Conservation (phyloP, 371 early-diverging fungal species). For the Mucor saturninus region DNA sequence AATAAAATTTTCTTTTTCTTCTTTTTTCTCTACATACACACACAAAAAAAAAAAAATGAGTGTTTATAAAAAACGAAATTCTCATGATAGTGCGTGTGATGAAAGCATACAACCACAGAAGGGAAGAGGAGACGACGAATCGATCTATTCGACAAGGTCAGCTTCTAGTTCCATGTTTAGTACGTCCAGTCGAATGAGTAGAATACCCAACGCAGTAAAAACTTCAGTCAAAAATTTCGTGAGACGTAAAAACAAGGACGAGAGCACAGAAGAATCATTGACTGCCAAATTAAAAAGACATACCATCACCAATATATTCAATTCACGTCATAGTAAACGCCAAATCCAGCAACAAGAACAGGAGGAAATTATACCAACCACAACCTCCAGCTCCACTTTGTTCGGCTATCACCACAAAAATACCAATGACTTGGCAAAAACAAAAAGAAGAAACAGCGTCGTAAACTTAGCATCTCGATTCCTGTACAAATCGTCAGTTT, state of each 20-base stretch:
- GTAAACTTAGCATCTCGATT: conserved; percentile 33
- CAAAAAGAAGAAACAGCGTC: conserved; percentile 23
- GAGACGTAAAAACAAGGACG: conserved; percentile 17
- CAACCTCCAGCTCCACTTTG: conserved; percentile 10
- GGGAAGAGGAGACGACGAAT: conserved; percentile 31
- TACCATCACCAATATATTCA: conserved; percentile 6
- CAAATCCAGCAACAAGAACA: neutral
- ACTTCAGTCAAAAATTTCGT: conserved; percentile 45
- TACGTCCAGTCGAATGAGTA: conserved; percentile 45
- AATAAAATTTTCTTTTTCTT: conserved; percentile 4
- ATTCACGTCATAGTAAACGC: neutral
- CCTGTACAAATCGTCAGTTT: neutral
- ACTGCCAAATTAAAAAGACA: conserved; percentile 24
- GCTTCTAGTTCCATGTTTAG: conserved; percentile 48
- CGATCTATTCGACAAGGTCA: conserved; percentile 43
- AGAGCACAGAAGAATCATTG: conserved; percentile 7
- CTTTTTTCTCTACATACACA: neutral
- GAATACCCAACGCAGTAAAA: conserved; percentile 47
- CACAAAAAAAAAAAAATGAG: neutral
- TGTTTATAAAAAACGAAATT: conserved; percentile 6
- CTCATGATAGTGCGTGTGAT: conserved; percentile 21
- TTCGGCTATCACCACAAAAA: neutral
- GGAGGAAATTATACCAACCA: conserved; percentile 8
- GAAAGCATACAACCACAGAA: conserved; percentile 1
- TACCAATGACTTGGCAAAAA: neutral